phyloP scores from a whole-genome alignment of 345 rosid genomes.

The Boechera retrofracta region DNA sequence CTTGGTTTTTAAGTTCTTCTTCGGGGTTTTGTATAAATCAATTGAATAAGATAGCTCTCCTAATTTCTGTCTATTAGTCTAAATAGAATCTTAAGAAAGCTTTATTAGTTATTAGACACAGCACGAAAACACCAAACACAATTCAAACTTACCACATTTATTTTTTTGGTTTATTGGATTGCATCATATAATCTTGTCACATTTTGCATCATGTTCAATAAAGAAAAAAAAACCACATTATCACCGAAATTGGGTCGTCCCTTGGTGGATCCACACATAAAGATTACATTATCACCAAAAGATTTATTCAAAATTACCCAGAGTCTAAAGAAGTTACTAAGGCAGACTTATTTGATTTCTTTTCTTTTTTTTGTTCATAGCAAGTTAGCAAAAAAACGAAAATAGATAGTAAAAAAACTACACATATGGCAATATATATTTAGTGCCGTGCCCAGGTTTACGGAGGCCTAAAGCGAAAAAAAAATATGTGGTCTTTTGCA shows the following conservation, averaged over 20 bases:
- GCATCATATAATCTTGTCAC: no score
- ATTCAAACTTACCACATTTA: neutral
- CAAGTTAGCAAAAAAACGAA: no score
- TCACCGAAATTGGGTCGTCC: neutral
- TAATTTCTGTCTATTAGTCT: neutral
- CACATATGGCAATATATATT: neutral
- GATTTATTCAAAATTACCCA: neutral
- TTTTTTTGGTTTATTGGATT: neutral
- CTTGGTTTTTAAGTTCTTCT: no score
- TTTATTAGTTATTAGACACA: neutral
- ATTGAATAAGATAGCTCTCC: no score
- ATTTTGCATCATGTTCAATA: neutral
- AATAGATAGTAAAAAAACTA: no score
- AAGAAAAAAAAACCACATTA: no score
- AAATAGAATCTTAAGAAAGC: neutral
- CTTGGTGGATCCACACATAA: neutral
- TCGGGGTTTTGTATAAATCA: no score
- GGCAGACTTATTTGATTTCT: no score
- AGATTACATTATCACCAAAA: neutral
- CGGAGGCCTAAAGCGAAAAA: no score
- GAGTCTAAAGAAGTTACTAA: neutral
- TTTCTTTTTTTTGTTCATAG: no score
- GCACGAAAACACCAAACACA: neutral
- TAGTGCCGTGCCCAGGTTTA: no score
- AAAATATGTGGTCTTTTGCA: no score